Base-by-base conservation (phyloP, 2,329 filamentous ascomycete genomes). In the Tolypocladium ophioglossoides region DNA sequence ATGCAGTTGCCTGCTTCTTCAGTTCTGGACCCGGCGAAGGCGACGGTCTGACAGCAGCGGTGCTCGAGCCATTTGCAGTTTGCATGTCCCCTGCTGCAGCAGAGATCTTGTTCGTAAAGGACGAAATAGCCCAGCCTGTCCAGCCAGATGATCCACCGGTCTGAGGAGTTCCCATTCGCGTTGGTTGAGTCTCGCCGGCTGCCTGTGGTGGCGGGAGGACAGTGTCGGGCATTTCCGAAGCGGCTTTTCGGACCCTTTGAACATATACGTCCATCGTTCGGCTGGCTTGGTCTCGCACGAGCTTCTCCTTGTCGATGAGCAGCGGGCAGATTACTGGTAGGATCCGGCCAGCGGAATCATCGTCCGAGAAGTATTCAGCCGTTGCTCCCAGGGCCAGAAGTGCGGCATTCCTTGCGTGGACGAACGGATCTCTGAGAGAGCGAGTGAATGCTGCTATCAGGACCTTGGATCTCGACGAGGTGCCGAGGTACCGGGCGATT, bases 81-180 rank as follows among this genome's bases (percentile, higher is more conserved):
- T 92, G 79, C 58, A 99, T 99, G 55, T 96, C 87, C 20, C 94
- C 94, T 10, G 87, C 87, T 0, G 90, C 91, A 0, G 87, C 73
- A 2, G 89, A 85, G 14, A 97, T 69, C 64, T 96, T 96, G 71
- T 97, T 97, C 2, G 94, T 97, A 67, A 99, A 99, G 1, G 91
- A 96, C 0, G 94, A 97, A 53, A 99, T 96, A 1, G 94, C 94
- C 94, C 94, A 99, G 14, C 94, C 94, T 1, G 94, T 84, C 94
- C 94, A 97, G 20, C 68, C 64, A 6, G 63, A 57, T n/a, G 61
- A 56, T n/a, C 61, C 67, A 39, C 84, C 84, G 2, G 79, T 74
- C 56, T 90, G 87, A 1, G 90, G 85, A 1, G 88, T 94, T 58
- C 86, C 85, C 78, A 95, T 94, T 37, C 89, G 82, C 1, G 89